Evolutionary conservation across 176 grass and related monocot species (phyloP).

Genomic region (Raddia distichophylla): DNA sequence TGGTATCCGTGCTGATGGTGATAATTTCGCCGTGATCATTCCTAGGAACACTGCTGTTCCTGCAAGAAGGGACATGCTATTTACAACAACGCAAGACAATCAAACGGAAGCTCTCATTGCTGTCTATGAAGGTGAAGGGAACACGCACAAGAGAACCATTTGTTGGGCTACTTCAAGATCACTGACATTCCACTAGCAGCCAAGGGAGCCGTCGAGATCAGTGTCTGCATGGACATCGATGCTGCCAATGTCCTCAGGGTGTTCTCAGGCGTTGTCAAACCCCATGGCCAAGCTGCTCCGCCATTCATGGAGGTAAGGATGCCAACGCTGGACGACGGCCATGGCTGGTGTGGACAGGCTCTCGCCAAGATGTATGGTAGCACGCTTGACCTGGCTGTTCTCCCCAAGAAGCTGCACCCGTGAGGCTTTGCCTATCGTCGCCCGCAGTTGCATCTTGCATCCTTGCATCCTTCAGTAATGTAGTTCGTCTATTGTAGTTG

Average conservation of each 20-base stretch:
- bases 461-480: background rate
- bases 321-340: conserved; percentile 68
- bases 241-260: conserved; percentile 56
- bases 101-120: conserved; percentile 59
- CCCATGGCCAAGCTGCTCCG: conserved; percentile 11
- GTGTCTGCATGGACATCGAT: conserved; percentile 75
- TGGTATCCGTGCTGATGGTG: conserved; percentile 46
- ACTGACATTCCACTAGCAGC: conserved; percentile 50
- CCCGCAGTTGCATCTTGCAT: background rate
- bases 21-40: conserved; percentile 39
- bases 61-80: conserved; percentile 61
- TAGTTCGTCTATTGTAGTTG: background rate
- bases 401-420: conserved; percentile 59
- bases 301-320: conserved; percentile 72
- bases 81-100: conserved; percentile 55
- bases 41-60: conserved; percentile 64
- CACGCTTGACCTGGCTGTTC: conserved; percentile 44
- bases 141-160: conserved; percentile 54
- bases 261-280: conserved; percentile 46
- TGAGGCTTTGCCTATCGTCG: background rate
- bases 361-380: conserved; percentile 52
- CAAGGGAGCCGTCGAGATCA: conserved; percentile 57
- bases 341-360: conserved; percentile 64
- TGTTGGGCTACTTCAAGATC: conserved; percentile 72
- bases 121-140: conserved; percentile 72